Evolutionary conservation across 345 rosid genomes (phyloP).

Genomic region (Arabis alpina): DNA sequence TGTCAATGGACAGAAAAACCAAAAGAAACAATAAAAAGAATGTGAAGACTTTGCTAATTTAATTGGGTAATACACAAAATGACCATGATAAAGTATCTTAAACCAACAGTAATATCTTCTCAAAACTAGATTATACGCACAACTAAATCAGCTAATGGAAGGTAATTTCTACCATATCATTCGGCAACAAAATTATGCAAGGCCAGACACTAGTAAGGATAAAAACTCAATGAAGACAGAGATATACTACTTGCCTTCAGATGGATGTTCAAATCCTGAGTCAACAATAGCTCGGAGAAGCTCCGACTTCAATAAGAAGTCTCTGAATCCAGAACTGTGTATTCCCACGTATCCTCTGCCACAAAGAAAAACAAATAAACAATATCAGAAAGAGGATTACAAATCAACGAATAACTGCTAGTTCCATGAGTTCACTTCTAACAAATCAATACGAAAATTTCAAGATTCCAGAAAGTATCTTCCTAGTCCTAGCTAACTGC

Average conservation of each 20-base stretch:
- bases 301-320: slow-evolving; percentile 98
- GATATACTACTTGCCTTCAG: slow-evolving; percentile 73
- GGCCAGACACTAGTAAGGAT: too few relatives aligned
- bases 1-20: background rate
- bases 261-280: too few relatives aligned
- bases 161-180: too few relatives aligned
- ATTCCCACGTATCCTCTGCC: slow-evolving; percentile 94
- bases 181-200: too few relatives aligned
- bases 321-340: slow-evolving; percentile 99
- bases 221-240: background rate
- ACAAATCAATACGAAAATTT: too few relatives aligned
- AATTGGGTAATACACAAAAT: background rate
- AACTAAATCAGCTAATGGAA: too few relatives aligned
- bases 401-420: too few relatives aligned
- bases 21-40: background rate
- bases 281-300: slow-evolving; percentile 99
- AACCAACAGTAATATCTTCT: too few relatives aligned
- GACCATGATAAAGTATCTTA: background rate
- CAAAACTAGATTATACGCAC: too few relatives aligned
- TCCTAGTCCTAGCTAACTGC: background rate
- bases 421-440: too few relatives aligned
- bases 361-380: background rate
- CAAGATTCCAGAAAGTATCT: background rate
- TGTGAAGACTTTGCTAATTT: background rate
- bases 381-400: background rate